These are phyloP conservation scores for Aspergillus luchuensis DNA, from an alignment of 2,329 filamentous ascomycete genomes.

Conservation along the genomic window DNA sequence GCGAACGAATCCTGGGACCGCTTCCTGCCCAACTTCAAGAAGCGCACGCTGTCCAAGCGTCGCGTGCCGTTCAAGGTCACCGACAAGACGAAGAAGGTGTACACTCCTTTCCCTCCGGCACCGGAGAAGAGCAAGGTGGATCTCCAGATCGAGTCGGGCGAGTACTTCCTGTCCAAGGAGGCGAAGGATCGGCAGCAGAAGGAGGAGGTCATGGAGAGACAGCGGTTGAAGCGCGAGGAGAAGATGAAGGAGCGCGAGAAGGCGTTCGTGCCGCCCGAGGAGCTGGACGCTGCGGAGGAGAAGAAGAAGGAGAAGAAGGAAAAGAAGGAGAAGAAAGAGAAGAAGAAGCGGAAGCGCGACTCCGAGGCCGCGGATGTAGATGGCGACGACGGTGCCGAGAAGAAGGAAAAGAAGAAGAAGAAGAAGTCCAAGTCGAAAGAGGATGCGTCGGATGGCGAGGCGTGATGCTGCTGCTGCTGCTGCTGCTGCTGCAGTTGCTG, in stretches of 20 bases:
- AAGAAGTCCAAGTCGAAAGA: constrained; percentile 44
- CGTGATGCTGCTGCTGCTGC: constrained; percentile 16
- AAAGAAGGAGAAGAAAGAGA: constrained; percentile 45
- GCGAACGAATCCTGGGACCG: constrained; percentile 91
- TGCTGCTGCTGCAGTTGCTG: not conserved
- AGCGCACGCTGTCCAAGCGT: constrained; percentile 81
- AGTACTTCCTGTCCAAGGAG: constrained; percentile 93
- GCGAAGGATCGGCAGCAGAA: constrained; percentile 82
- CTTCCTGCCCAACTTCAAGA: constrained; percentile 97
- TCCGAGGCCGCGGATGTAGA: constrained; percentile 39
- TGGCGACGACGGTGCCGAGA: constrained; percentile 44
- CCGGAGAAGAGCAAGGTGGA: constrained; percentile 99
- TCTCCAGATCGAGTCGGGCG: constrained; percentile 93
- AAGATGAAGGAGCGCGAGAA: constrained; percentile 81
- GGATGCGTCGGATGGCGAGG: constrained; percentile 28
- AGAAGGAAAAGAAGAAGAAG: constrained; percentile 64
- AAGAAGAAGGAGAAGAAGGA: constrained; percentile 50
- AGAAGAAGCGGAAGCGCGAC: constrained; percentile 47
- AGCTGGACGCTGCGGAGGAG: constrained; percentile 59
- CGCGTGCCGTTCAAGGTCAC: constrained; percentile 79
- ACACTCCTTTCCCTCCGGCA: constrained; percentile 95
- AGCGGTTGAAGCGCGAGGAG: constrained; percentile 83
- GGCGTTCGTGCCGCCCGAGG: constrained; percentile 85
- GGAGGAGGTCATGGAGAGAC: constrained; percentile 79
- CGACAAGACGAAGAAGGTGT: constrained; percentile 91